Percentiles rank a stretch among this genome's conserved stretches.
These are phyloP conservation scores for Tetragonia tetragonoides DNA, from an alignment of 148 eudicot species.

Conservation along the genomic window DNA sequence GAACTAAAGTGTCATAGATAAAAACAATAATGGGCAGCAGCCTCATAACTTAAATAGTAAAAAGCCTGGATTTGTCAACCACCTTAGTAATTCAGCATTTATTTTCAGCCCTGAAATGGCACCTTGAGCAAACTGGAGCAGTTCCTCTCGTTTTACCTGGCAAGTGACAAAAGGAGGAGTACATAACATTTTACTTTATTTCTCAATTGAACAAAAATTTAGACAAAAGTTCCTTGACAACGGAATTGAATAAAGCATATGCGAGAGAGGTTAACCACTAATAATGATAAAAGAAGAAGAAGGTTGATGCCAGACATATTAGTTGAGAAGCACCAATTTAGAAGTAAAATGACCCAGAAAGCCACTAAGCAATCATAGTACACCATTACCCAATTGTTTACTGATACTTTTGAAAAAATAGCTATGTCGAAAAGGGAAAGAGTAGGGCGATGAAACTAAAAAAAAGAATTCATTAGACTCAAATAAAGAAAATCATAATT, in stretches of 20 bases:
- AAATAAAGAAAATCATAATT: slow-evolving; percentile 19
- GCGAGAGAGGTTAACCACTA: background rate
- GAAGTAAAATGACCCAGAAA: background rate
- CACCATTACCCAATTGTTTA: no score
- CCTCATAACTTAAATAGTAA: slow-evolving; percentile 1
- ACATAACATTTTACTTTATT: background rate
- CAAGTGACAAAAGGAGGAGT: slow-evolving; percentile 14
- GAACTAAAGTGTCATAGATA: background rate
- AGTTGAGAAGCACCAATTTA: background rate
- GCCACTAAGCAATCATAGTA: slow-evolving; percentile 3
- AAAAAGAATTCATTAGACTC: no score
- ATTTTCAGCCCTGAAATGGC: slow-evolving; percentile 91
- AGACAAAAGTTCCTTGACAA: background rate
- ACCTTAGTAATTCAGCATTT: slow-evolving; percentile 83
- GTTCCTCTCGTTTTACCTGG: slow-evolving; percentile 90
- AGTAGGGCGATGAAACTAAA: no score
- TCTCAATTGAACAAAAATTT: background rate
- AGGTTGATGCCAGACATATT: background rate
- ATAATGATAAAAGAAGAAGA: no score
- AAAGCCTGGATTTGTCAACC: slow-evolving; percentile 12
- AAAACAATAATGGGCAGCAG: background rate
- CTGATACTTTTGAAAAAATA: background rate
- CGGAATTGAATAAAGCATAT: background rate
- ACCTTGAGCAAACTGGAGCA: slow-evolving; percentile 94
- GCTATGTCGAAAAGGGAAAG: background rate